phyloP scores from a whole-genome alignment of 176 grass and related monocot genomes.

The Cenchrus americanus region DNA sequence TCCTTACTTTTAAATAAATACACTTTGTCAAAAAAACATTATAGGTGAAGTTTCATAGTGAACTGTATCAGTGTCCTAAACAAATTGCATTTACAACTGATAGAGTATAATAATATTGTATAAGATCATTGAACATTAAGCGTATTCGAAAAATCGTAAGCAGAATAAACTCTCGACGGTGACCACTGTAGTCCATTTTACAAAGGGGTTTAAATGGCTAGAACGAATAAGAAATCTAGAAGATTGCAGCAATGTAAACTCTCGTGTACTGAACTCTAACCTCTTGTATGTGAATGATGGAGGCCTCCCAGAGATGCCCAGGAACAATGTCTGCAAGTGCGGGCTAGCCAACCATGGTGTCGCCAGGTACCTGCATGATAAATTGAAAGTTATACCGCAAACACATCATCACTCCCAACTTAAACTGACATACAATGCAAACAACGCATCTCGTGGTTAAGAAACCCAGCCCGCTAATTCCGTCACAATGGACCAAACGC shows the following conservation, averaged over 20 bases:
- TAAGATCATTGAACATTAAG: not conserved
- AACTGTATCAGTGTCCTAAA: not conserved
- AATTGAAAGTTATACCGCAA: conserved; percentile 7
- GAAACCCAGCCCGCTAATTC: not conserved
- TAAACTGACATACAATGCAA: not conserved
- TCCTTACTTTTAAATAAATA: not conserved
- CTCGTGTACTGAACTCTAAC: conserved; percentile 41
- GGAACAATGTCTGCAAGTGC: conserved; percentile 88
- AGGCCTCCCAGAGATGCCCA: conserved; percentile 76
- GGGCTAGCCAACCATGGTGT: conserved; percentile 93
- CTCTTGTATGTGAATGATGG: conserved; percentile 78
- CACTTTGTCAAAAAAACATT: not conserved
- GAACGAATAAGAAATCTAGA: not conserved
- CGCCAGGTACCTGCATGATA: conserved; percentile 65
- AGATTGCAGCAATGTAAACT: conserved; percentile 6
- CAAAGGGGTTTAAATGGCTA: not conserved
- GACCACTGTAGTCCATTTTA: not conserved
- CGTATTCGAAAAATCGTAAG: not conserved
- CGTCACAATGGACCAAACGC: not conserved
- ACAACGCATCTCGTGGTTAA: not conserved
- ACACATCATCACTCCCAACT: conserved; percentile 9
- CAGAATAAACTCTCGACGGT: not conserved
- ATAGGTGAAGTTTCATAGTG: no score
- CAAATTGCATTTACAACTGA: not conserved
- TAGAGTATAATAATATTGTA: not conserved